These are phyloP conservation scores for Choanephora cucurbitarum DNA, from an alignment of 371 early-diverging fungal species.

Conservation along the genomic window DNA sequence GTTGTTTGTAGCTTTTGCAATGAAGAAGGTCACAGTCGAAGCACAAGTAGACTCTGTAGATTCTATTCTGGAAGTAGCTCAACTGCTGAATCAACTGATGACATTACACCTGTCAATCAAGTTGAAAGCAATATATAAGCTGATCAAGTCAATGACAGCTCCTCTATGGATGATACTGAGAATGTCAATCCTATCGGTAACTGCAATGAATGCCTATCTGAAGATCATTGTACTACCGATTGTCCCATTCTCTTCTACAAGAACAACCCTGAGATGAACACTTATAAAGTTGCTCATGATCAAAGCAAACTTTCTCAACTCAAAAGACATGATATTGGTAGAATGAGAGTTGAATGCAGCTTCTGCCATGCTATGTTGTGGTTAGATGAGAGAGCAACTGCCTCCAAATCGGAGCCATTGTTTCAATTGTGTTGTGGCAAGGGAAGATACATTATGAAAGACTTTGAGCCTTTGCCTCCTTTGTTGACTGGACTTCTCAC, in stretches of 20 bases:
- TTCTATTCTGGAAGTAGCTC: too few relatives aligned
- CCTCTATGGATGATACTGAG: not conserved
- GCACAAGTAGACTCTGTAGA: not conserved
- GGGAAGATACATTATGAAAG: not conserved
- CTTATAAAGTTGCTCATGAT: not conserved
- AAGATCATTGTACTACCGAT: not conserved
- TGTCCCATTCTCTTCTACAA: too few relatives aligned
- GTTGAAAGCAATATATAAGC: not conserved
- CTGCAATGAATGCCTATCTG: not conserved
- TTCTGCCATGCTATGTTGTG: conserved; percentile 9
- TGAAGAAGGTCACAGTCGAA: not conserved
- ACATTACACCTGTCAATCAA: not conserved
- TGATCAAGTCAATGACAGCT: not conserved
- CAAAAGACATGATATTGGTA: conserved; percentile 1
- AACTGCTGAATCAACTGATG: too few relatives aligned
- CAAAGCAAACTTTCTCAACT: not conserved
- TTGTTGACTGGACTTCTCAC: not conserved
- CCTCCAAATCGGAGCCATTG: not conserved
- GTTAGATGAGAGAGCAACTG: conserved; percentile 3
- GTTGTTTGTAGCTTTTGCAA: not conserved
- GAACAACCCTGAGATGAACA: not conserved
- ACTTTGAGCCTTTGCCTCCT: not conserved
- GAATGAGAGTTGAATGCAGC: conserved; percentile 6
- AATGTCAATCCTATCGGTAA: not conserved
- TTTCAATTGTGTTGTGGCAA: conserved; percentile 5